Evolutionary conservation across 495 filamentous ascomycete genomes (phyloP).

Genomic region (Lentithecium fluviatile): DNA sequence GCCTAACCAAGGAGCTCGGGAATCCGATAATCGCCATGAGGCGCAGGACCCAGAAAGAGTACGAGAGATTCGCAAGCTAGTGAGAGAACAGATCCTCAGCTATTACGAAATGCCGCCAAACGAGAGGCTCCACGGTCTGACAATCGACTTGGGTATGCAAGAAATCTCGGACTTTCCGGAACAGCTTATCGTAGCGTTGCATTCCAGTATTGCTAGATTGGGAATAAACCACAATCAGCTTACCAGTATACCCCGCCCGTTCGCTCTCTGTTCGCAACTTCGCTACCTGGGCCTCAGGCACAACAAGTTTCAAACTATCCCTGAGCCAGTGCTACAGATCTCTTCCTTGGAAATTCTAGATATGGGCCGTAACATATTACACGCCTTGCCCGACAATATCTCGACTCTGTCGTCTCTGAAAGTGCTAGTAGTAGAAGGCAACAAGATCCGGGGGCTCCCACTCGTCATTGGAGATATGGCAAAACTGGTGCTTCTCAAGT

Average conservation of each 20-base stretch:
- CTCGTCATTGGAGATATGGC: too few relatives aligned
- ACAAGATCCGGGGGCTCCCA: background rate
- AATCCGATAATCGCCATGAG: too few relatives aligned
- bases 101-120: background rate
- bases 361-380: background rate
- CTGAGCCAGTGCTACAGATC: background rate
- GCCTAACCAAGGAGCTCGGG: too few relatives aligned
- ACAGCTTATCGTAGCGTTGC: background rate
- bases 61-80: background rate
- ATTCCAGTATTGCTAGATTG: background rate
- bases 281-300: background rate
- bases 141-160: background rate
- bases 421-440: background rate
- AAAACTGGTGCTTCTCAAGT: too few relatives aligned
- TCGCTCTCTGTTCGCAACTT: background rate
- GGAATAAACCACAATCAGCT: background rate
- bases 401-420: background rate
- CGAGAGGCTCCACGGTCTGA: background rate
- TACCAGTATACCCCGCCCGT: background rate
- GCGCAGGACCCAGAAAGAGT: too few relatives aligned
- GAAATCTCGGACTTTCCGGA: background rate
- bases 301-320: slow-evolving; percentile 2
- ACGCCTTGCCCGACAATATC: background rate
- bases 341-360: background rate
- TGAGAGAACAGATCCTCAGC: background rate